phyloP scores from a whole-genome alignment of 306 rosid genomes.

The Purshia tridentata region DNA sequence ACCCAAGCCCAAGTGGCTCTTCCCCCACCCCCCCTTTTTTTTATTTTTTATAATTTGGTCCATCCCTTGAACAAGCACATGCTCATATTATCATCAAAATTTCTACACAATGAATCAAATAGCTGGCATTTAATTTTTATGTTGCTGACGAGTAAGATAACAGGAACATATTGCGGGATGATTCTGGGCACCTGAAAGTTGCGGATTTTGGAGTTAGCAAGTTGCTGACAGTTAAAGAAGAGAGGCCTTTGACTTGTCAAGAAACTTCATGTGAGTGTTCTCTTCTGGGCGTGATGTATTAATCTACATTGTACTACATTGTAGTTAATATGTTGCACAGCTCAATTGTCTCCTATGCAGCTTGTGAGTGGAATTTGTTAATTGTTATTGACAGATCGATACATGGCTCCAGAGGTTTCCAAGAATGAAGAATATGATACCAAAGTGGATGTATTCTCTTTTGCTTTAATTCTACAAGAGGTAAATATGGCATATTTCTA shows the following conservation, averaged over 20 bases:
- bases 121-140: constrained; percentile 16
- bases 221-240: constrained; percentile 90
- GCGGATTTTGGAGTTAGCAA: constrained; percentile 98
- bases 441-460: constrained; percentile 95
- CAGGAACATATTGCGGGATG: constrained; percentile 99
- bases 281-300: constrained; percentile 20
- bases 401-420: constrained; percentile 92
- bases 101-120: constrained; percentile 1
- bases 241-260: constrained; percentile 77
- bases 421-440: constrained; percentile 75
- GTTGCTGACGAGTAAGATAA: constrained; percentile 49
- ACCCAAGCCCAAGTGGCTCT: not conserved
- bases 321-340: constrained; percentile 27
- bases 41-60: not conserved
- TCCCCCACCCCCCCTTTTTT: too few species aligned
- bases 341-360: not conserved
- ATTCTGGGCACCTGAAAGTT: constrained; percentile 88
- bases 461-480: constrained; percentile 92
- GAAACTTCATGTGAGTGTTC: constrained; percentile 80
- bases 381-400: constrained; percentile 63
- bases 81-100: not conserved
- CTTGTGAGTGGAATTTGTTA: constrained; percentile 25
- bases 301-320: constrained; percentile 7
- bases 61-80: not conserved
- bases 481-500: constrained; percentile 38